Evolutionary conservation across 129 eudicot species (phyloP).

Genomic region (Heracleum sosnowskyi): DNA sequence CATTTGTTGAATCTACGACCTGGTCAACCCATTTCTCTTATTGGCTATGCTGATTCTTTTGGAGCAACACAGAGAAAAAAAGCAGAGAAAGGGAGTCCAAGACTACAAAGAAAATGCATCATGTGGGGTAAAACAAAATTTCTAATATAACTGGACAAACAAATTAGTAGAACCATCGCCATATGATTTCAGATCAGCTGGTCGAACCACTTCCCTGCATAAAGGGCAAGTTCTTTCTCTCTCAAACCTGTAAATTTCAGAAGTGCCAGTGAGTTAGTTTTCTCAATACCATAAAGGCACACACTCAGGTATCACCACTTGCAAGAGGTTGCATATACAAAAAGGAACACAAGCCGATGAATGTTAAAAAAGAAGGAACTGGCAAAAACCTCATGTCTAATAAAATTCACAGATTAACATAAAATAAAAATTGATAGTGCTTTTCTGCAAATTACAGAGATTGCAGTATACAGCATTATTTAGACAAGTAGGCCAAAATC

Average conservation of each 20-base stretch:
- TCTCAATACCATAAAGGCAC: background rate
- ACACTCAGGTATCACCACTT: background rate
- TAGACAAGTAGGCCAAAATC: background rate
- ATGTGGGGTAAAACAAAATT: background rate
- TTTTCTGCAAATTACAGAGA: background rate
- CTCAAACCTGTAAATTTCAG: conserved; percentile 13
- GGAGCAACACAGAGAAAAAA: background rate
- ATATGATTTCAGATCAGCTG: conserved; percentile 11
- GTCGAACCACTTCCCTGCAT: conserved; percentile 16
- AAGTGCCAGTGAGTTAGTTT: background rate
- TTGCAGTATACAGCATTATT: background rate
- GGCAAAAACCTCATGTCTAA: background rate
- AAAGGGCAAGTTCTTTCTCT: conserved; percentile 19
- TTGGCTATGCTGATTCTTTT: background rate
- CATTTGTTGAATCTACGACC: background rate
- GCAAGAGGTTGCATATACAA: background rate
- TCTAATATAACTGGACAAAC: conserved; percentile 15
- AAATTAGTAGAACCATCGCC: conserved; percentile 20
- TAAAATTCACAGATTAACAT: too few relatives aligned
- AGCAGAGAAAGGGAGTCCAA: background rate
- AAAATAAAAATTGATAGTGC: too few relatives aligned
- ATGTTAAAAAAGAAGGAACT: background rate
- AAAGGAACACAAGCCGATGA: background rate
- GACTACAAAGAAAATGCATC: background rate
- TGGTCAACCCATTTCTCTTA: background rate